Percentiles rank a stretch among this genome's conserved stretches.
phyloP scores from a whole-genome alignment of 2,329 filamentous ascomycete species.

The Aspergillus viridinutans region DNA sequence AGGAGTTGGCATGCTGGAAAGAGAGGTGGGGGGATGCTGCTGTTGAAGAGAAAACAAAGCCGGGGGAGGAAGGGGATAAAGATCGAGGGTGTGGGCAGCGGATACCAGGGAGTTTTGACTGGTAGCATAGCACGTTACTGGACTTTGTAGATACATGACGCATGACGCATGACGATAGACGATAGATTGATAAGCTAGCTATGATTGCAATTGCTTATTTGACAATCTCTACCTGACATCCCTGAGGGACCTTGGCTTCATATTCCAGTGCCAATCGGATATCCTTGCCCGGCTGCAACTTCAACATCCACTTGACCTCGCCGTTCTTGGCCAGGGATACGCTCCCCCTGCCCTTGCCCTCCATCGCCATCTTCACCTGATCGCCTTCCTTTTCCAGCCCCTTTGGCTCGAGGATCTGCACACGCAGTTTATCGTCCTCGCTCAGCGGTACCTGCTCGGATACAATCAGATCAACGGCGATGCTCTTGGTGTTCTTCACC shows the following conservation, averaged over 20 bases:
- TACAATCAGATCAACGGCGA: conserved; percentile 23
- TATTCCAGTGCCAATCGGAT: conserved; percentile 60
- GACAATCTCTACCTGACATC: conserved; percentile 10
- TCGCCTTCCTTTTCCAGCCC: conserved; percentile 25
- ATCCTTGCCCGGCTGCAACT: conserved; percentile 54
- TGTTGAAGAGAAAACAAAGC: too few species aligned
- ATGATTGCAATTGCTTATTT: not conserved
- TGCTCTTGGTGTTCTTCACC: conserved; percentile 30
- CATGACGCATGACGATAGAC: too few species aligned
- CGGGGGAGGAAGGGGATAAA: not conserved
- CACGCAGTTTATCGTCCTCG: conserved; percentile 27
- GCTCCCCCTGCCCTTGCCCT: conserved; percentile 53
- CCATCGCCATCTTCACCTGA: conserved; percentile 14
- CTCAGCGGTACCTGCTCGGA: conserved; percentile 31
- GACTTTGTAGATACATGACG: not conserved
- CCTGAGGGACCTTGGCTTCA: conserved; percentile 52
- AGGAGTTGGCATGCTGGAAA: conserved; percentile 31
- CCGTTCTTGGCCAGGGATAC: conserved; percentile 55
- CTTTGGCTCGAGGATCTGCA: conserved; percentile 25
- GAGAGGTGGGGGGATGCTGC: conserved; percentile 23
- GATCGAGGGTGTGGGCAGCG: conserved; percentile 8
- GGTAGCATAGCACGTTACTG: conserved; percentile 3
- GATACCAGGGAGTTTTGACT: conserved; percentile 20
- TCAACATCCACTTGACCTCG: conserved; percentile 57
- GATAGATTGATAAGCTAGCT: not conserved